Percentiles rank a stretch among this genome's conserved stretches.
phyloP scores from a whole-genome alignment of 805 yeast species.

The Yamadazyma tumulicola region DNA sequence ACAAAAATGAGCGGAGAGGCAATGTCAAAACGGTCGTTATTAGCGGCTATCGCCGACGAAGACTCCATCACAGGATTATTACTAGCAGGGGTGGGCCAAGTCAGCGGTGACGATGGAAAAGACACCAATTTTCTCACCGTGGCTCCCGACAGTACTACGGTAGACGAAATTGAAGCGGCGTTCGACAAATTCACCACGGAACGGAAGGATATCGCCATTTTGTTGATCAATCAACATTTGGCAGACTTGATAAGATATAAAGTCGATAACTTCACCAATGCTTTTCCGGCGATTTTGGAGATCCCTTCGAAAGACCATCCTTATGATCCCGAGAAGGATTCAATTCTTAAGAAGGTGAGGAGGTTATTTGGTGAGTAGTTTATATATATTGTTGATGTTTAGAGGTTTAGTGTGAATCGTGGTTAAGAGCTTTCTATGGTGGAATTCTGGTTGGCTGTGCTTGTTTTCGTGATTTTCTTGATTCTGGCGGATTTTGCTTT shows the following conservation, averaged over 20 bases:
- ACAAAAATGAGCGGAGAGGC: conserved; percentile 38
- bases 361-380: conserved; percentile 88
- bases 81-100: conserved; percentile 93
- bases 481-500: too few relatives aligned
- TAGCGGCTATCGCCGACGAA: conserved; percentile 97
- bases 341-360: conserved; percentile 90
- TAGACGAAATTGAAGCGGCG: conserved; percentile 68
- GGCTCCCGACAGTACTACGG: conserved; percentile 67
- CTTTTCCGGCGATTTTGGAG: conserved; percentile 95
- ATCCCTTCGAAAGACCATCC: conserved; percentile 97
- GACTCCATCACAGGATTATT: conserved; percentile 95
- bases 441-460: too few relatives aligned
- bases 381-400: neutral
- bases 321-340: conserved; percentile 97
- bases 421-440: too few relatives aligned
- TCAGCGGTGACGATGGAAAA: conserved; percentile 57
- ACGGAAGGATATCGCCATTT: conserved; percentile 88
- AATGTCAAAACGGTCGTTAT: conserved; percentile 67
- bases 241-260: conserved; percentile 84
- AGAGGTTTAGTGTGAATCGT: too few relatives aligned
- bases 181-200: conserved; percentile 69
- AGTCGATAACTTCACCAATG: conserved; percentile 80
- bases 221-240: conserved; percentile 89
- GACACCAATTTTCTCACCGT: conserved; percentile 83
- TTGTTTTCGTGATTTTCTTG: too few relatives aligned